Evolutionary conservation across 768 basidiomycete species (phyloP), one percentile per base, ranked within the genome.

Genomic region (Suillus clintonianus): DNA sequence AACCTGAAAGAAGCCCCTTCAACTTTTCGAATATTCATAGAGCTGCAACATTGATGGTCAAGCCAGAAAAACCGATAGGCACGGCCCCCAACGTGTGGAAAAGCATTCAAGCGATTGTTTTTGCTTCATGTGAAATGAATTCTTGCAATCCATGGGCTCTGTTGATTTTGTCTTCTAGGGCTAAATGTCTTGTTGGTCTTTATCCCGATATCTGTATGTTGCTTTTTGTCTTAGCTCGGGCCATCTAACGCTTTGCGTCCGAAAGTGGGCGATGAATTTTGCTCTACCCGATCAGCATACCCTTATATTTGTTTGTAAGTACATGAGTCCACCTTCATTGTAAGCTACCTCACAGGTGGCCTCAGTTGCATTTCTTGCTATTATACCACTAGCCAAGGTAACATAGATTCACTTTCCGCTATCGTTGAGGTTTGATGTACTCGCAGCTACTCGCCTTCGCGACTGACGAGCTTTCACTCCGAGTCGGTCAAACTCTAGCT

Each of bases 381-480:
- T 95, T 64, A 85, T 95, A 64, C 94, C 94, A 6, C 80, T 94
- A 4, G 93, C 93, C 48, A 92, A 93, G 78, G 90, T 89, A 56
- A 41, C 15, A 27, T 17, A 27, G 8, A 24, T 57, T 19, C 10
- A 3, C 3, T 57, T 41, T n/a, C 11, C 34, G 15, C 37, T 17
- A 6, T 41, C 41, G 56, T 39, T 56, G 5, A 41, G 9, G 39
- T 57, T 41, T 41, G 15, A 57, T 24, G 37, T 57, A 5, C 37
- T 67, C 42, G 2, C 63, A 92, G 89, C 76, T 94, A 6, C 81
- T 95, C 3, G 89, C 88, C 2, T 94, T 94, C 71, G 92, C 92
- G 1, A 95, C 94, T 0, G 94, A 95, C 64, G 91, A 95, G 65
- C 67, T 95, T n/a, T 91, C 94, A 5, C 69, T 93, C 58, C 87